Conservation (phyloP, 371 early-diverging fungal genomes). For the Coemansia sp. region DNA sequence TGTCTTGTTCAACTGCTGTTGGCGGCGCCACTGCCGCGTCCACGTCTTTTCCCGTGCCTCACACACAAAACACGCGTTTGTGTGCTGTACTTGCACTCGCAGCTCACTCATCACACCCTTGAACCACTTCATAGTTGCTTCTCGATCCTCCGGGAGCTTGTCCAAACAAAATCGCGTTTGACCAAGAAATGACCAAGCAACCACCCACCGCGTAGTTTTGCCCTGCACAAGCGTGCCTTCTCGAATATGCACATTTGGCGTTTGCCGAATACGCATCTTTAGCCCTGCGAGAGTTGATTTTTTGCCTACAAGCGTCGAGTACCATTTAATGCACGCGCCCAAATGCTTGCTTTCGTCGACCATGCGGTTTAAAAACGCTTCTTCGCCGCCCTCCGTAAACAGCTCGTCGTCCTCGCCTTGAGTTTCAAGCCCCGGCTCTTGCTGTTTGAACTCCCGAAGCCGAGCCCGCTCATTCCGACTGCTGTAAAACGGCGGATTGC, state of each 20-base stretch:
- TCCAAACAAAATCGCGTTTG: conserved; percentile 11
- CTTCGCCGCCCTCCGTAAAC: conserved; percentile 58
- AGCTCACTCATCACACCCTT: neutral
- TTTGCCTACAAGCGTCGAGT: conserved; percentile 32
- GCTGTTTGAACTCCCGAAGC: conserved; percentile 8
- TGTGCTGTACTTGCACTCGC: neutral
- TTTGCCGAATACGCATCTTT: neutral
- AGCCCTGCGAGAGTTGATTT: conserved; percentile 22
- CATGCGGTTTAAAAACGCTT: conserved; percentile 50
- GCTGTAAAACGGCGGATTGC: conserved; percentile 64
- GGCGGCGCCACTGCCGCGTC: conserved; percentile 36
- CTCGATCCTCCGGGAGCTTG: neutral
- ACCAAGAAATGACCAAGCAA: conserved; percentile 41
- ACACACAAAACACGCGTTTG: neutral
- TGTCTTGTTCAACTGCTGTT: neutral
- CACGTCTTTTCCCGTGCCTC: conserved; percentile 20
- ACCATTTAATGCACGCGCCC: conserved; percentile 23
- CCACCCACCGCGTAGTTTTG: conserved; percentile 33
- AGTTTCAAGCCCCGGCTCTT: conserved; percentile 24
- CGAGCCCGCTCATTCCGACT: conserved; percentile 30
- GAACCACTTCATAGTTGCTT: conserved; percentile 6
- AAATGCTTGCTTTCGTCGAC: conserved; percentile 49
- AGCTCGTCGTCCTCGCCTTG: conserved; percentile 54
- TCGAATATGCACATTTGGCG: conserved; percentile 5
- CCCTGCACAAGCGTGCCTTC: conserved; percentile 29